phyloP scores from a whole-genome alignment of 768 basidiomycete species.

The Lactarius trivialis region DNA sequence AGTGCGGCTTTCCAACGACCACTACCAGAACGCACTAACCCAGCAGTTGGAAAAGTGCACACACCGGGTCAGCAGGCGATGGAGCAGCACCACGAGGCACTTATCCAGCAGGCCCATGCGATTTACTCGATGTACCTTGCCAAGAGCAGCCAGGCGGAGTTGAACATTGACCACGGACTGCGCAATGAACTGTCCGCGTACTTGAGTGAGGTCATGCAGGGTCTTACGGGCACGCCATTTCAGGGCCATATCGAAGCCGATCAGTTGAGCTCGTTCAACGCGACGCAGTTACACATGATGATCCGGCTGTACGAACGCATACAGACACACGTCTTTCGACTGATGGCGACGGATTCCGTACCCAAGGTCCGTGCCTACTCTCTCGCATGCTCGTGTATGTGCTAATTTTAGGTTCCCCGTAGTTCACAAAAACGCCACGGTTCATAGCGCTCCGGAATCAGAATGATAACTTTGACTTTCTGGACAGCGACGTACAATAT shows the following conservation, averaged over 20 bases:
- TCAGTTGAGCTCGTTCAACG: slow-evolving; percentile 79
- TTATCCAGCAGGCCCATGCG: slow-evolving; percentile 90
- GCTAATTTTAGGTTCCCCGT: neutral
- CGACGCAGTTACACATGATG: slow-evolving; percentile 92
- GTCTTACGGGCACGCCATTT: slow-evolving; percentile 66
- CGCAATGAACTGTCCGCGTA: slow-evolving; percentile 93
- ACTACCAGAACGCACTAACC: slow-evolving; percentile 42
- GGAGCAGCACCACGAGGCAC: slow-evolving; percentile 93
- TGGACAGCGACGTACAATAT: slow-evolving; percentile 43
- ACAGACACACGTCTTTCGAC: slow-evolving; percentile 90
- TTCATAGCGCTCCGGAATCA: slow-evolving; percentile 75
- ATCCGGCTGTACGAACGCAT: slow-evolving; percentile 93
- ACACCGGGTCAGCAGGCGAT: slow-evolving; percentile 82
- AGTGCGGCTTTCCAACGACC: slow-evolving; percentile 29
- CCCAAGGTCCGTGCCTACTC: slow-evolving; percentile 59
- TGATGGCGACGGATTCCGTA: slow-evolving; percentile 99
- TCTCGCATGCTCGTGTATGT: neutral
- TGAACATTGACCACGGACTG: slow-evolving; percentile 97
- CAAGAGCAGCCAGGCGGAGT: slow-evolving; percentile 88
- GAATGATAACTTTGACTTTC: slow-evolving; percentile 69
- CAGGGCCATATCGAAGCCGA: slow-evolving; percentile 77
- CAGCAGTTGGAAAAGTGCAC: slow-evolving; percentile 32
- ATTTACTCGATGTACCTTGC: slow-evolving; percentile 96
- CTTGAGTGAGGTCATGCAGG: slow-evolving; percentile 82
- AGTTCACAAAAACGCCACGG: slow-evolving; percentile 86